A percentile compares a stretch with the other conserved stretches of the same genome.
These are phyloP conservation scores for Aquilaria yunnanensis DNA, from an alignment of 345 rosid genomes.

Conservation along the genomic window DNA sequence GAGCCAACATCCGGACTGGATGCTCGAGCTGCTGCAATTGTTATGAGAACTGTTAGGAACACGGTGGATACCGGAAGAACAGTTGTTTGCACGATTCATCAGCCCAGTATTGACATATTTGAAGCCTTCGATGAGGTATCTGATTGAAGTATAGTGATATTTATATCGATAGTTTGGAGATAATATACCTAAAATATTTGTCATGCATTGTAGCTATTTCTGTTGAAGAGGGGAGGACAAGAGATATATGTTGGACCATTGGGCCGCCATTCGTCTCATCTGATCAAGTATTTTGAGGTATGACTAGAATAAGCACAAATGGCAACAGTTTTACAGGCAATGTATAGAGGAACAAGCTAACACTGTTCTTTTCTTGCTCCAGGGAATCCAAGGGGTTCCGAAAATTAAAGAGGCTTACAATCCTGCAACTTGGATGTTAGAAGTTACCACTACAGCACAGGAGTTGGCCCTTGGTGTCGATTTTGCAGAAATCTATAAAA, in stretches of 20 bases:
- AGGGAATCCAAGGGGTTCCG: constrained; percentile 55
- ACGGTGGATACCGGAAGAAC: constrained; percentile 92
- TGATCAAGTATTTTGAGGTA: constrained; percentile 71
- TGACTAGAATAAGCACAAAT: background rate
- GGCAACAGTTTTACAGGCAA: too few species aligned
- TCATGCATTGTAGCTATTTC: constrained; percentile 40
- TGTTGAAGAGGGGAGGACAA: constrained; percentile 75
- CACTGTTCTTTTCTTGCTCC: background rate
- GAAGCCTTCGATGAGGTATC: constrained; percentile 92
- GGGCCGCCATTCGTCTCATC: constrained; percentile 52
- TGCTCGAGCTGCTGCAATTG: constrained; percentile 93
- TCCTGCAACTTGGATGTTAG: constrained; percentile 95
- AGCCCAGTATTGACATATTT: constrained; percentile 83
- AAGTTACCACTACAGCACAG: constrained; percentile 46
- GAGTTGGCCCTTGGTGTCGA: constrained; percentile 56
- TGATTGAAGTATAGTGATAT: background rate
- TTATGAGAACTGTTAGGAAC: constrained; percentile 84
- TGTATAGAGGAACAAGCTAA: background rate
- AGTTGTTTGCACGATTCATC: constrained; percentile 91
- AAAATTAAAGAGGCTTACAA: constrained; percentile 69
- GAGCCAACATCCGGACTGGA: constrained; percentile 96
- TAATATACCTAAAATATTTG: background rate
- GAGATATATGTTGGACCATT: constrained; percentile 80
- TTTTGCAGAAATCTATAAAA: constrained; percentile 50
- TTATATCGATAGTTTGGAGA: too few species aligned